Base-by-base conservation (phyloP, 495 filamentous ascomycete genomes). In the Penicillium coprophilum region DNA sequence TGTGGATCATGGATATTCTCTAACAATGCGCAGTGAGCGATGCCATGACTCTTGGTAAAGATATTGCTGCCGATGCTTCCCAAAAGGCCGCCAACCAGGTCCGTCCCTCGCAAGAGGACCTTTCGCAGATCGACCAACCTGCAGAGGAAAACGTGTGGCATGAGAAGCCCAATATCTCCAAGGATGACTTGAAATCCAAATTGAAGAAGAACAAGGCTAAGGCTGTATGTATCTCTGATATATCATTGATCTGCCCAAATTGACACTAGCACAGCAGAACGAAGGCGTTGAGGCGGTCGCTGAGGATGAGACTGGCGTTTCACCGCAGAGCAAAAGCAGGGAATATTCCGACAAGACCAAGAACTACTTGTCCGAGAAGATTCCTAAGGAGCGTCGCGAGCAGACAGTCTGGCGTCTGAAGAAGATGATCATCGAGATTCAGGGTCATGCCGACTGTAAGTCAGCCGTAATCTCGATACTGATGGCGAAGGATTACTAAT, bases 381-480 rank as follows among this genome's bases (percentile, higher is more conserved):
- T 98, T 70, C 93, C 94, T 0, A 78, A 92, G 77, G 93, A 97
- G 74, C 91, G 95, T 55, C 91, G 93, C 28, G 92, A 97, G 3
- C 93, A 96, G 77, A 85, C 85, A 23, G 85, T 97, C 63, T 97
- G 85, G 82, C 89, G 94, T 46, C 71, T 98, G 55, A 97, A 97
- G 85, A 97, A 97, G 83, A 96, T 98, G 90, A 75, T 98, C 24
- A 80, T 96, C 53, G 94, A 98, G 78, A 88, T 96, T 53, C 94
- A 98, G 70, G 86, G 91, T 38, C 94, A 96, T 66, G 83, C 86
- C 49, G 94, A 97, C 59, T 98, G 85, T 87, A 69, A 70, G 84
- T 71, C 19, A 30, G 44, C 40, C 2, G 28, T 30, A 21, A 46
- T 11, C 8, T 11, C 55, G 7, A 15, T 15, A 38, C 15, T 20